Base-by-base conservation (phyloP, 2,329 filamentous ascomycete species). In the Sphaerulina vaccinii region DNA sequence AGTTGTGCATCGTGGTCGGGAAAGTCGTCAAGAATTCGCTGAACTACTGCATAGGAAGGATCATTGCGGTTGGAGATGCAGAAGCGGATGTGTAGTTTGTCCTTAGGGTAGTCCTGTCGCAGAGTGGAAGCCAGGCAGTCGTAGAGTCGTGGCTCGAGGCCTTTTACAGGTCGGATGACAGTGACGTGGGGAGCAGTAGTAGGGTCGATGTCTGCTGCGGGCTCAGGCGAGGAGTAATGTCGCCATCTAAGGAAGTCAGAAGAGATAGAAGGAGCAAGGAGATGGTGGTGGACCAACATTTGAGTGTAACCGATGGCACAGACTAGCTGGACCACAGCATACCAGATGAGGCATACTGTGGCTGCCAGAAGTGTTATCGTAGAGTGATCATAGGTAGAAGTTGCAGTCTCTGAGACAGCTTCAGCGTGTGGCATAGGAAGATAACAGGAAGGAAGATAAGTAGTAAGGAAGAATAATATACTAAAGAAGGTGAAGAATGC, bases 81-180 rank as follows among this genome's bases (percentile, higher is more conserved):
- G 58, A 99, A 84, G 63, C 84, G 83, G 54, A 96, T 81, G 18
- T 87, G 88, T 51, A 96, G 71, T 65, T 86, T 90, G 63, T 87
- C 78, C 29, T 68, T 71, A 1, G 92, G 89, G 66, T 97, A 97
- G 49, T 83, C 79, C 70, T 96, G 91, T 40, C 76, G 82, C 68
- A 96, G 91, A 1, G 87, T 89, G 4, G 91, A 87, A 23, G 88
- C 87, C 35, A 99, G 85, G 66, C 93, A 97, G 65, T 96, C 89
- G 77, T 95, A 96, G 19, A 97, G 83, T 58, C 84, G 82, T 3
- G 90, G 88, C 69, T 97, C 93, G 50, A 95, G 79, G 55, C 91
- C 93, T 72, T 96, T 97, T 59, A 96, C 86, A 0, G 93, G 95
- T 2, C 93, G 87, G 61, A 99, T 90, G 55, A 96, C 80, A 24